Evolutionary conservation across 345 rosid species (phyloP), one percentile per base, ranked within the genome.

Genomic region (Excoecaria agallocha): DNA sequence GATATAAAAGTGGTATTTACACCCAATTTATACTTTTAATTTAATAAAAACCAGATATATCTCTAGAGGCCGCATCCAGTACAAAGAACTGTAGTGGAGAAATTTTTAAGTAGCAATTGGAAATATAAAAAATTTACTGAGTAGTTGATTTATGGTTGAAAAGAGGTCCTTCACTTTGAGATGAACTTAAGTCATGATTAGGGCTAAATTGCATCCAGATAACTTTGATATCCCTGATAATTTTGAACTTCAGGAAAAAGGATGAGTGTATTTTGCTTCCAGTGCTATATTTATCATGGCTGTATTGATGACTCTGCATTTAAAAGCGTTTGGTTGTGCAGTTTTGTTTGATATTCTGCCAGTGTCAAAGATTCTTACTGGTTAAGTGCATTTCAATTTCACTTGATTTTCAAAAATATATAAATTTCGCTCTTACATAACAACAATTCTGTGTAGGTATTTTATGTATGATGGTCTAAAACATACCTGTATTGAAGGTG

Each of bases 381-480:
- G 13, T 8, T 19, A 54, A 54, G 8, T 55, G 75, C 6, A 20
- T 48, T 54, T 69, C 17, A 4, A 19, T 37, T 16, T 38, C 43
- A 25, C 61, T 48, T 54, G 38, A 43, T 3, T 7, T 12, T 46
- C 55, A 3, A 55, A 43, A 60, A 61, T 59, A 17, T 35, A 38
- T 30, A 10, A 54, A 43, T 30, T 20, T 12, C 22, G 50, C 38
- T 2, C 30, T 58, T 43, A 60, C 71, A 55, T 20, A 68, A 70
- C 24, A 39, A 45, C 25, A 62, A 62, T 69, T 69, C 43, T 65
- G n/a, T 81, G 86, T 85, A 95, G 99, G 91, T 93, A 95, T 77
- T 95, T 95, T 81, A 93, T 95, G 96, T 93, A 88, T 74, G 96
- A 95, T 59, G 99, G 91, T 70, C 89, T 78, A 70, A 85, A 93